Conservation (phyloP, 176 grass and related monocot genomes). For the Pharus latifolius region DNA sequence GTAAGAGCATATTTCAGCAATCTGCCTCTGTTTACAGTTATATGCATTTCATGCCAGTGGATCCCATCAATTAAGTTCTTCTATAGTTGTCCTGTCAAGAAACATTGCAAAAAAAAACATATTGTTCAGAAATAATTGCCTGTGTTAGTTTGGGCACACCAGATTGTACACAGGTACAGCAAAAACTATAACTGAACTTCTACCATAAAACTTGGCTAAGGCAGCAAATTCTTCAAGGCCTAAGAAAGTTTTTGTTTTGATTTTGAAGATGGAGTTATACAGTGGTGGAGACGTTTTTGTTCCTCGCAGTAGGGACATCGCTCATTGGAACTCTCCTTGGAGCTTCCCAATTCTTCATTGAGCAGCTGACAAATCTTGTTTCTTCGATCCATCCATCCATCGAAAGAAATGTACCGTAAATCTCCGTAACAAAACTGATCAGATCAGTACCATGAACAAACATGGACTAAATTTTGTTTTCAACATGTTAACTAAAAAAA, state of each 20-base stretch:
- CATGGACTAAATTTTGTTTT: no score
- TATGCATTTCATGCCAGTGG: background rate
- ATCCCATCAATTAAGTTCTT: background rate
- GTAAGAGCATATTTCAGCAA: background rate
- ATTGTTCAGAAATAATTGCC: no score
- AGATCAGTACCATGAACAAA: background rate
- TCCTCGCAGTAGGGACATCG: conserved; percentile 70
- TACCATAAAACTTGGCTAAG: no score
- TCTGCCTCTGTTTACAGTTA: background rate
- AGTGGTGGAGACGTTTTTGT: conserved; percentile 64
- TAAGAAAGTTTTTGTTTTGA: background rate
- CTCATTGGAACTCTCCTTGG: conserved; percentile 68
- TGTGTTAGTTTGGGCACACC: no score
- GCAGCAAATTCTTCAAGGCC: no score
- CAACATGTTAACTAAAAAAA: background rate
- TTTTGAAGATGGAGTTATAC: conserved; percentile 43
- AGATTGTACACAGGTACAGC: no score
- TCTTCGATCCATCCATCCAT: conserved; percentile 4
- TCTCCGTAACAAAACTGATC: background rate
- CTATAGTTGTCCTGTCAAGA: no score
- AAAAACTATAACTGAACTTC: no score
- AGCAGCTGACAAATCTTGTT: conserved; percentile 42
- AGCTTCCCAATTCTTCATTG: conserved; percentile 74
- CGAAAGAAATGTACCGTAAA: background rate
- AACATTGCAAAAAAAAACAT: no score